Evolutionary conservation across 106 monocot genomes (phyloP), one percentile per base, ranked within the genome.

Genomic region (Allium cepa): DNA sequence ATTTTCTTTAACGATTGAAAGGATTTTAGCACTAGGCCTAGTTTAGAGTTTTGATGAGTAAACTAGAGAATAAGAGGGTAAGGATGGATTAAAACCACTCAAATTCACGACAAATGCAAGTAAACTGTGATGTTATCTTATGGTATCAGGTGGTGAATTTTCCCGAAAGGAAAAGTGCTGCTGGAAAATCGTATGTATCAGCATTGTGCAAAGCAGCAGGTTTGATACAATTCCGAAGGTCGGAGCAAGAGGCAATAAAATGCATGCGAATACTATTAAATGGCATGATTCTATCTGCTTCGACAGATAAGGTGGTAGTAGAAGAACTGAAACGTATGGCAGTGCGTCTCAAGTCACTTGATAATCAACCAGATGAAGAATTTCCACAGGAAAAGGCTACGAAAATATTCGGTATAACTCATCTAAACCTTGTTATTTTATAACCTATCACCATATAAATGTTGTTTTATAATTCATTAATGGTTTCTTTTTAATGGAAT

Each of bases 221-320:
- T 15, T 67, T 79, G 28, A 60, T 93, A 26, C 77, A 76, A 26
- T 99, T 99, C 68, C 68, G 83, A 36, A 62, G 72, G 45, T 80
- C 80, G 0, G 80, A 92, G 76, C 92, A 89, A 65, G 72, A 73
- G 46, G 88, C 84, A 46, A 80, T 97, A 46, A 97, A 90, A 70
- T 92, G 79, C 78, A 88, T 92, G 92, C 74, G 92, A 57, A 78
- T 77, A 13, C 71, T 97, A 17, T 48, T 97, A 8, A 82, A 76
- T 15, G n/a, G 58, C 56, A 75, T 92, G 74, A 79, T 81, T 11
- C 12, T 66, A 62, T 72, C 57, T 11, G 78, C 59, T 11, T 71
- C 79, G 45, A 13, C 49, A 14, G 87, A 99, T 57, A 93, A 78
- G 71, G 97, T 92, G 52, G 56, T 84, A 9, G 28, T 75, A 3